phyloP scores from a whole-genome alignment of 73 alveolate species.

The Paramecium primaurelia region DNA sequence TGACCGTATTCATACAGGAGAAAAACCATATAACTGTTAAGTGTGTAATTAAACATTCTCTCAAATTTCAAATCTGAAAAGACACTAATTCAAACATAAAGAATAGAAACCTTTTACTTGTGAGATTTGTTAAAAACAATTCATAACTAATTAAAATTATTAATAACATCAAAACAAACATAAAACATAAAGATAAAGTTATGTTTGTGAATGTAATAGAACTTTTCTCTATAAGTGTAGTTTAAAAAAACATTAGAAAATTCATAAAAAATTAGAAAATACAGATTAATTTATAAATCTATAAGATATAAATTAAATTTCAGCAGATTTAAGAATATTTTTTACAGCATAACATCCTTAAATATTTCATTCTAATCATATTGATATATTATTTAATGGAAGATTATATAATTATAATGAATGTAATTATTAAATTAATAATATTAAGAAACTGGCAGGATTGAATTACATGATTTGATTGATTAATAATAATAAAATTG shows the following conservation, averaged over 20 bases:
- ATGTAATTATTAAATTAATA: neutral
- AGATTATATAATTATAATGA: neutral
- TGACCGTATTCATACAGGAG: slow-evolving; percentile 86
- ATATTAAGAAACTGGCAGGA: neutral
- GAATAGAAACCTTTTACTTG: slow-evolving; percentile 93
- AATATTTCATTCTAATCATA: neutral
- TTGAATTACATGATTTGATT: neutral
- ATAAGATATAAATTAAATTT: neutral
- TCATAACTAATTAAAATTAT: slow-evolving; percentile 27
- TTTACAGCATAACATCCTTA: neutral
- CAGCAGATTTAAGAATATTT: neutral
- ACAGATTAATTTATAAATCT: neutral
- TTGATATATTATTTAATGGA: neutral
- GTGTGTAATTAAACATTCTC: slow-evolving; percentile 79
- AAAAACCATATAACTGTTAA: slow-evolving; percentile 82
- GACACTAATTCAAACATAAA: slow-evolving; percentile 89
- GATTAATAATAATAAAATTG: neutral
- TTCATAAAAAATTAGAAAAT: neutral
- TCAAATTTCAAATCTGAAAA: slow-evolving; percentile 80
- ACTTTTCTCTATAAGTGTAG: slow-evolving; percentile 50
- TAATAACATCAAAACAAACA: slow-evolving; percentile 17
- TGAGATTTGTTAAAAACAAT: slow-evolving; percentile 54
- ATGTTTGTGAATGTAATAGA: slow-evolving; percentile 30
- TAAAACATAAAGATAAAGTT: neutral
- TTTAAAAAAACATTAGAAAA: slow-evolving; percentile 53